Base-by-base conservation (phyloP, 345 rosid genomes). In the Euphorbia tirucalli region DNA sequence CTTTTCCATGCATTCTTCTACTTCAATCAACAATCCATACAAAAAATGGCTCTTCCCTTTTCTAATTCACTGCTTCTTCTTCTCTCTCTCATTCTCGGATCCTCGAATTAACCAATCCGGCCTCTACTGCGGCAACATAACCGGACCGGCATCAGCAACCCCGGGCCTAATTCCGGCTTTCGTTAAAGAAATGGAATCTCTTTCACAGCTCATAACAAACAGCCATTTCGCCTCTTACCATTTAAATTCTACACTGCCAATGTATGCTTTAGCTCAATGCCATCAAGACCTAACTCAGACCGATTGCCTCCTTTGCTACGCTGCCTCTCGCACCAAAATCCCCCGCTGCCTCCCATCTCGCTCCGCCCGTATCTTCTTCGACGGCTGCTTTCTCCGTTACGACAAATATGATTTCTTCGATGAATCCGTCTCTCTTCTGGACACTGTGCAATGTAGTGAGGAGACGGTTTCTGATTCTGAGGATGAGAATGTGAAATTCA, bases 361-460 rank as follows among this genome's bases (percentile, higher is more conserved):
- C 65, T 52, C 88, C 2, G 89, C 75, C 30, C 74, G 82, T 30
- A 76, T 89, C 73, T 89, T 65, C 37, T 81, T 89, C 27, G 94
- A 89, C 63, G 93, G 93, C 9, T 89, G 91, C 79, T 87, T 87
- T 85, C 66, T 87, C 14, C 83, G 94, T 24, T 87, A 82, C 22
- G 93, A 89, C 61, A 72, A 72, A 64, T 82, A 87, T 75, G 70
- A 75, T 66, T 89, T 89, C 78, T 89, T 74, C 56, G 52, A 66
- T 0, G 89, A 89, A 58, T 70, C 84, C 19, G 73, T 79, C 4
- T 83, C 88, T 0, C 37, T 79, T 4, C 58, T 56, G 0, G 89
- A 89, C 41, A 24, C 65, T 9, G 77, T 78, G 39, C 74, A 68
- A 0, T 87, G 91, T 56, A 75, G 82, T 11, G 3, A 68, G 8